Base-by-base conservation (phyloP, 768 basidiomycete species). In the Boletus bicolor region DNA sequence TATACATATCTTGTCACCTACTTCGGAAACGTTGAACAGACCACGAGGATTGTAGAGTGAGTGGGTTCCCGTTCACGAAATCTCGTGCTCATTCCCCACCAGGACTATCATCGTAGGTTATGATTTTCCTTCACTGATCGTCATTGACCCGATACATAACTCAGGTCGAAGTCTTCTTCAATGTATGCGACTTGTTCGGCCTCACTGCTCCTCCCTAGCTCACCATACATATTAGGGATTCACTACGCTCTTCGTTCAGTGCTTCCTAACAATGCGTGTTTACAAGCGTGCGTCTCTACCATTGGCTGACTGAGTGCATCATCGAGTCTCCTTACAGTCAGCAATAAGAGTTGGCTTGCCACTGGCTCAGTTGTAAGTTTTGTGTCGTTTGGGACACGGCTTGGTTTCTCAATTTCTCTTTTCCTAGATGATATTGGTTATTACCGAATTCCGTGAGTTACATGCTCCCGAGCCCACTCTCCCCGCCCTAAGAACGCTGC, bases 181-280 rank as follows among this genome's bases (percentile, higher is more conserved):
- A 80, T 63, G 82, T 68, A 54, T 9, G 61, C 26, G 4, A 12
- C 2, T 44, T 8, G 4, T 32, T 54, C 17, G 0, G 8, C 17
- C 53, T 28, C n/a, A 14, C 10, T 28, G 26, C 15, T 14, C 17
- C 14, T 19, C 41, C 28, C 28, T 44, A 15, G 7, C 36, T 61
- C 34, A 67, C 49, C 26, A 43, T 21, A 7, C 15, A 15, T 36
- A 4, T 12, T 35, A 68, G 67, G 60, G 74, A 32, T 63, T 81
- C 19, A 82, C 79, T 12, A 79, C 76, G 6, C 68, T 76, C 41
- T 65, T 82, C 21, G 82, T 84, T 7, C 84, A 85, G 68, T 75
- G 79, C 38, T 84, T 83, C 68, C 74, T 83, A 55, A 64, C 74
- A 0, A 67, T 75, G 58, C 79, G 82, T 1, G 71, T 84, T 4